Conservation (phyloP, 1,139 yeast species). For the Scheffersomyces illinoinensis region DNA sequence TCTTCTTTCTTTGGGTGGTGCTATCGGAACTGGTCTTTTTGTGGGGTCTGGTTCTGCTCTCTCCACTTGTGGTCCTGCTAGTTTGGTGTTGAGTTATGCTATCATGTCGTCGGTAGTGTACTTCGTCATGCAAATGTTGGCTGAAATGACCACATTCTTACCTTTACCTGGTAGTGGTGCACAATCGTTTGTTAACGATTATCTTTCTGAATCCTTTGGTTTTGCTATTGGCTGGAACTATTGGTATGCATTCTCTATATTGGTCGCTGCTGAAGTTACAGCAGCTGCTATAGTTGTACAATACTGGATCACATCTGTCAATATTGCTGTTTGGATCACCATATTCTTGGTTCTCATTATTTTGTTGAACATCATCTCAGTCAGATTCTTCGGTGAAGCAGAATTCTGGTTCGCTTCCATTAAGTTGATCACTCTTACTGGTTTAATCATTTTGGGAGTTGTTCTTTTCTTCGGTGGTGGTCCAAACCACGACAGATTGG, state of each 20-base stretch:
- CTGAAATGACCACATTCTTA: conserved; percentile 61
- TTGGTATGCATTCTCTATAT: conserved; percentile 50
- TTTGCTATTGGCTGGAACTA: conserved; percentile 53
- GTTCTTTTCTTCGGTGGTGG: conserved; percentile 46
- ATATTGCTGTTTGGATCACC: conserved; percentile 57
- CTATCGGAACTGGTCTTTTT: conserved; percentile 45
- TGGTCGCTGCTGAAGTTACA: conserved; percentile 52
- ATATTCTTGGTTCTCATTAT: conserved; percentile 43
- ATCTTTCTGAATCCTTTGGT: conserved; percentile 37
- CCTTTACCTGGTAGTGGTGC: conserved; percentile 53
- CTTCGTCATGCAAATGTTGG: conserved; percentile 57
- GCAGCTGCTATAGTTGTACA: conserved; percentile 54
- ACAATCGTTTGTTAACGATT: conserved; percentile 38
- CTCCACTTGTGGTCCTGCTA: conserved; percentile 51
- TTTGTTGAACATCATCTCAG: conserved; percentile 44
- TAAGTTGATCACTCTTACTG: conserved; percentile 36
- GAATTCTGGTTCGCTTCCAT: conserved; percentile 68
- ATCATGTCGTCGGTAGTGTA: conserved; percentile 54
- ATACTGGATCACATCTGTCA: conserved; percentile 57
- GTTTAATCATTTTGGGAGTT: conserved; percentile 43
- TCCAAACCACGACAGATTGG: conserved; percentile 25
- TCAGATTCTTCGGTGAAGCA: conserved; percentile 60
- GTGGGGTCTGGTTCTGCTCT: conserved; percentile 52
- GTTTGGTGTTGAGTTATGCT: conserved; percentile 46
- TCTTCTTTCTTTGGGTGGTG: conserved; percentile 41